phyloP scores from a whole-genome alignment of 2,329 filamentous ascomycete species.

The Moelleriella libera region DNA sequence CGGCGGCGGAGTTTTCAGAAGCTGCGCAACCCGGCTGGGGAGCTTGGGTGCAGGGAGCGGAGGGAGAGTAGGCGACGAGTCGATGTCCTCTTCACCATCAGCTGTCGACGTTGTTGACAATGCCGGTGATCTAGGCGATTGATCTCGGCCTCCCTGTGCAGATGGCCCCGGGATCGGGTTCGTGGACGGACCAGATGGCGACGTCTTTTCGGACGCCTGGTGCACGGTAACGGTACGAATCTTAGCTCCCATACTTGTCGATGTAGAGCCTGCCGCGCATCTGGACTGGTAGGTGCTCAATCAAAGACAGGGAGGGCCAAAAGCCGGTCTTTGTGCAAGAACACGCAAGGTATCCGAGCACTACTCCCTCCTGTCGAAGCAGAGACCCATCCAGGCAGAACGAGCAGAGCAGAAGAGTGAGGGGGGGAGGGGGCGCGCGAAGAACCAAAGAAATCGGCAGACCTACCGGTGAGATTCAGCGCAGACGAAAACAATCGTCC shows the following conservation, averaged over 20 bases:
- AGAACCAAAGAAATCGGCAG: not conserved
- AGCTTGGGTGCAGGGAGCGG: constrained; percentile 44
- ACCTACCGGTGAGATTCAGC: constrained; percentile 44
- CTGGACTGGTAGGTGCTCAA: not conserved
- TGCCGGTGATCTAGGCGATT: constrained; percentile 38
- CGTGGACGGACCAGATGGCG: constrained; percentile 32
- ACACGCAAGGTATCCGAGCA: not conserved
- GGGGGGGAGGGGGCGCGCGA: not conserved
- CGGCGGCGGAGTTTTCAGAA: constrained; percentile 39
- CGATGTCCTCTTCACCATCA: constrained; percentile 37
- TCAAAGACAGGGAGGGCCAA: not conserved
- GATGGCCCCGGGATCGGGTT: constrained; percentile 43
- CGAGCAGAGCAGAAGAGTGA: not conserved
- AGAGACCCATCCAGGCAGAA: not conserved
- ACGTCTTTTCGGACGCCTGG: constrained; percentile 37
- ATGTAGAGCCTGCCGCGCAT: not conserved
- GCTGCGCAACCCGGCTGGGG: constrained; percentile 37
- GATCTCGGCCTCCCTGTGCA: constrained; percentile 41
- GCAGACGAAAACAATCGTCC: constrained; percentile 48
- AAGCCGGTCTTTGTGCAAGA: not conserved
- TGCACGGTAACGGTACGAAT: constrained; percentile 5
- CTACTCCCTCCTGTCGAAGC: no score
- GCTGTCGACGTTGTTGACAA: constrained; percentile 49
- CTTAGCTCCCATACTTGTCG: constrained; percentile 10
- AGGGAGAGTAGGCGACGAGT: constrained; percentile 43